Evolutionary conservation across 2,329 filamentous ascomycete species (phyloP).

Genomic region (Hypoxylon sp.): DNA sequence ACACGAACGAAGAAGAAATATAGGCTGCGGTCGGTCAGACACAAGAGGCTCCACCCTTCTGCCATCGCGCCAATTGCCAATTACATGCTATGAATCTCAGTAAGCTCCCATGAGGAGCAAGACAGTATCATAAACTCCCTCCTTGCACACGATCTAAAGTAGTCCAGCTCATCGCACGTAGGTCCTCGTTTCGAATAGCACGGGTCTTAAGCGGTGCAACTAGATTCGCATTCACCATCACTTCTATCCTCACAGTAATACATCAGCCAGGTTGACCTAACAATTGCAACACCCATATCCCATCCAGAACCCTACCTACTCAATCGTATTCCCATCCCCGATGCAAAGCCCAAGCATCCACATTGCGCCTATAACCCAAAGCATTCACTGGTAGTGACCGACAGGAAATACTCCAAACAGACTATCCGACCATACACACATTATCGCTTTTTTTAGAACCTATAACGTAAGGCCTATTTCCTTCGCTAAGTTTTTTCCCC

Average conservation of each 20-base stretch:
- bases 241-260: conserved; percentile 2
- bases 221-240: neutral
- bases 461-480: conserved; percentile 1
- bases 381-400: neutral
- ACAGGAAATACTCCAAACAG: conserved; percentile 3
- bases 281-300: conserved; percentile 2
- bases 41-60: no score
- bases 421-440: conserved; percentile 5
- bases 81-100: neutral
- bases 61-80: neutral
- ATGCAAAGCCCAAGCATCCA: conserved; percentile 22
- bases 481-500: conserved; percentile 1
- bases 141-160: no score
- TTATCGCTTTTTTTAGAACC: conserved; percentile 22
- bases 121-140: neutral
- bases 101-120: neutral
- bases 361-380: conserved; percentile 11
- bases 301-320: neutral
- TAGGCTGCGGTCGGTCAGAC: neutral
- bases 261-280: neutral
- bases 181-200: no score
- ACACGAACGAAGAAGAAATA: neutral
- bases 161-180: no score
- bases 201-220: neutral
- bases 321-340: neutral